Percentiles rank a stretch among this genome's conserved stretches.
Evolutionary conservation across 768 basidiomycete genomes (phyloP).

Genomic region (Collybia nuda): DNA sequence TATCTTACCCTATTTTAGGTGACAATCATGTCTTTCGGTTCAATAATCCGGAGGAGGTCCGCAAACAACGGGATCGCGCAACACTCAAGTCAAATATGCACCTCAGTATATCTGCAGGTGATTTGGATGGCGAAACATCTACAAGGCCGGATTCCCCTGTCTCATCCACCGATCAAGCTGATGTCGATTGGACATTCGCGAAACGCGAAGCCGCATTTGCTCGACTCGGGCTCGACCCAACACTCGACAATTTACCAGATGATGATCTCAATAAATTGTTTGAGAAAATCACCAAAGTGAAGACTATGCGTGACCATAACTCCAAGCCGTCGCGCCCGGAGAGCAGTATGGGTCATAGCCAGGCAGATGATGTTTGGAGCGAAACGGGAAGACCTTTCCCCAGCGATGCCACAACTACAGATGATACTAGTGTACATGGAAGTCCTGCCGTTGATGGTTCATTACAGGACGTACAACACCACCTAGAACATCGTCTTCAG

Average conservation of each 20-base stretch:
- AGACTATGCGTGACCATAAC: constrained; percentile 81
- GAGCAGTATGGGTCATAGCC: constrained; percentile 69
- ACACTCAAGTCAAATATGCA: constrained; percentile 70
- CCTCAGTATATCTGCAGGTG: constrained; percentile 62
- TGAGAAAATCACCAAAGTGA: constrained; percentile 92
- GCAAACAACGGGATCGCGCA: constrained; percentile 84
- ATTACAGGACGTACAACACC: constrained; percentile 70
- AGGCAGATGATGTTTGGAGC: constrained; percentile 88
- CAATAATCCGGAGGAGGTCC: constrained; percentile 93
- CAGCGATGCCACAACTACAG: constrained; percentile 71
- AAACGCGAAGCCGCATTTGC: constrained; percentile 92
- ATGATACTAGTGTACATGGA: constrained; percentile 76
- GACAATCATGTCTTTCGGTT: constrained; percentile 98
- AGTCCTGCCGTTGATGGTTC: constrained; percentile 70
- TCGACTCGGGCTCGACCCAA: constrained; percentile 82
- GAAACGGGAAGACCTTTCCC: constrained; percentile 79
- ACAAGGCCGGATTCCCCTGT: constrained; percentile 81
- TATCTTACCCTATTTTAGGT: constrained; percentile 42
- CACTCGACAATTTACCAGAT: constrained; percentile 90
- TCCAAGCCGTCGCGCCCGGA: constrained; percentile 77
- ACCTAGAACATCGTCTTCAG: constrained; percentile 72
- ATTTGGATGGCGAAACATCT: constrained; percentile 59
- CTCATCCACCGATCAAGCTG: constrained; percentile 66
- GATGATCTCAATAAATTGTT: constrained; percentile 93
- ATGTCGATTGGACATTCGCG: constrained; percentile 98